Base-by-base conservation (phyloP, 129 eudicot species). In the Flaveria trinervia region DNA sequence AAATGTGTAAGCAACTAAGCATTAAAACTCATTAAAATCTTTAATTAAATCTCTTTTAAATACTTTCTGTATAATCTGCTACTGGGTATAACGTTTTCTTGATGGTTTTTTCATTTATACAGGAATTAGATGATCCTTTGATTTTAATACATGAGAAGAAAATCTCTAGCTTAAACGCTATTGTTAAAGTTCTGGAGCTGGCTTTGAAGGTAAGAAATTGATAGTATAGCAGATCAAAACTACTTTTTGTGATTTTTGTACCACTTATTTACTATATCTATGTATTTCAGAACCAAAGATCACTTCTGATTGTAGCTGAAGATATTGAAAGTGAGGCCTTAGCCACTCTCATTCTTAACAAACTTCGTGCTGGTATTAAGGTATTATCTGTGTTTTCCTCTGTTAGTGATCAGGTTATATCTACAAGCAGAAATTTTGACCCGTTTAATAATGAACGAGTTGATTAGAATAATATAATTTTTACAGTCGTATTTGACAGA, bases 111-210 rank as follows among this genome's bases (percentile, higher is more conserved):
- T n/a, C 6, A 11, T 84, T 10, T 65, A 5, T 77, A 20, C 86
- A 91, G 97, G 93, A 88, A 81, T 61, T 91, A 82, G 97, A 91
- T 0, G 92, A 88, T 44, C 91, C 97, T 22, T 81, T 91, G 71
- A 67, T 88, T 66, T 61, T 91, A 22, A 88, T 91, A 48, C 92
- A 88, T n/a, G 94, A 91, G 84, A 91, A 91, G 71, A 91, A 88
- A 54, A 86, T 91, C 41, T 75, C 82, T 8, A 88, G 84, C 83
- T 22, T 88, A 60, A 84, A 81, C 70, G 76, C 91, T 18, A 77
- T 91, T 9, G 91, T 88, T 64, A 91, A 91, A 86, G 97, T 83
- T 22, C 79, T 91, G n/a, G 94, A 86, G 86, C 57, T 86, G 77
- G 91, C 91, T 43, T 74, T 88, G 82, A 84, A 88, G 90, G 97